Percentiles rank a stretch among this genome's conserved stretches.
These are phyloP conservation scores for Amanita rubescens DNA, from an alignment of 768 basidiomycete species.

Conservation along the genomic window DNA sequence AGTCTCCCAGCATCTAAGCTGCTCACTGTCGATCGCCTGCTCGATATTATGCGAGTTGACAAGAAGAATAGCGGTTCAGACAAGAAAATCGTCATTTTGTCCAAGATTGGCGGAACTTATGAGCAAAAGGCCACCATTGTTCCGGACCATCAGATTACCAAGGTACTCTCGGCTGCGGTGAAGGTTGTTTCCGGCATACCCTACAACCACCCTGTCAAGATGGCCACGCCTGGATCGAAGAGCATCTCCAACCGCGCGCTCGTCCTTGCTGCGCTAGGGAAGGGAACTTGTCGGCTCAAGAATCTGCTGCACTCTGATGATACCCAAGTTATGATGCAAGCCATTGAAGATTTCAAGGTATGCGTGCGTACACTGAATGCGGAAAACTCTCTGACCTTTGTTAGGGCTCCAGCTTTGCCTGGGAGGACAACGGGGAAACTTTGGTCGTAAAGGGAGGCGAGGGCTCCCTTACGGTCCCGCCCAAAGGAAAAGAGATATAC, in stretches of 20 bases:
- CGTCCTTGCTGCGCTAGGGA: conserved; percentile 86
- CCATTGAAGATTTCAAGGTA: conserved; percentile 82
- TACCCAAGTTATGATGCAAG: conserved; percentile 99
- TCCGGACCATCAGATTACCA: conserved; percentile 70
- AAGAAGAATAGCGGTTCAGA: conserved; percentile 93
- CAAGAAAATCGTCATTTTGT: conserved; percentile 92
- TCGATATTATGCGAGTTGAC: conserved; percentile 94
- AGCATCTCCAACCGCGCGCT: conserved; percentile 94
- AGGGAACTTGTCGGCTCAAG: conserved; percentile 79
- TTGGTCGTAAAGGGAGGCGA: conserved; percentile 85
- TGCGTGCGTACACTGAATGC: conserved; percentile 11
- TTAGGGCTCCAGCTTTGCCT: conserved; percentile 85
- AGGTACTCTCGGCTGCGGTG: conserved; percentile 75
- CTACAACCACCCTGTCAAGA: conserved; percentile 46
- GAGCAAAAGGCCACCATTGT: conserved; percentile 90
- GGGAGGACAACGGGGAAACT: conserved; percentile 96
- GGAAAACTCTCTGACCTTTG: not conserved
- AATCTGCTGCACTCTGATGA: conserved; percentile 97
- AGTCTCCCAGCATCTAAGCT: conserved; percentile 61
- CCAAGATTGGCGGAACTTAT: conserved; percentile 84
- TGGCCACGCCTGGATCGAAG: conserved; percentile 95
- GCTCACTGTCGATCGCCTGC: conserved; percentile 71
- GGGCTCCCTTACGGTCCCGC: conserved; percentile 72
- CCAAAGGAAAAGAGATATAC: conserved; percentile 81
- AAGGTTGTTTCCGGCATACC: conserved; percentile 68